Conservation (phyloP, 129 eudicot genomes). For the Gnaphalium uliginosum region DNA sequence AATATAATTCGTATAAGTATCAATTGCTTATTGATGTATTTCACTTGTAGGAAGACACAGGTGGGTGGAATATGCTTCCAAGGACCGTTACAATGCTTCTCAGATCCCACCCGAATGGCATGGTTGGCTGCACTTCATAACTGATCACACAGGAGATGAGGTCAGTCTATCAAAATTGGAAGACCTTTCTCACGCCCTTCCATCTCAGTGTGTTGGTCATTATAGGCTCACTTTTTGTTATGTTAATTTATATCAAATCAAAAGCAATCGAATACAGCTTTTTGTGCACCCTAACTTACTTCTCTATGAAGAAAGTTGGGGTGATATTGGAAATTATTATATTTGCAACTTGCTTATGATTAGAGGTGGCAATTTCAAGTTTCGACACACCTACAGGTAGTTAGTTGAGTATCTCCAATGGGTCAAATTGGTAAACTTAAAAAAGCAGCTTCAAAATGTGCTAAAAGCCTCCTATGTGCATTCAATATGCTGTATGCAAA, state of each 20-base stretch:
- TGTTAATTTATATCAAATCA: neutral
- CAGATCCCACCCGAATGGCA: slow-evolving; percentile 99
- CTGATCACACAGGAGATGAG: slow-evolving; percentile 99
- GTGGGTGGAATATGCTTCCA: slow-evolving; percentile 99
- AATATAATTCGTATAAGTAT: neutral
- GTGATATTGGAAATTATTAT: neutral
- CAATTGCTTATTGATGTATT: slow-evolving; percentile 7
- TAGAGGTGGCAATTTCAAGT: neutral
- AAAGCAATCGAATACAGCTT: neutral
- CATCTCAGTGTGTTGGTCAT: neutral
- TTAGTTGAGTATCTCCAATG: neutral
- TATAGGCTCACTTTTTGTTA: neutral
- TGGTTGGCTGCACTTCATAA: slow-evolving; percentile 89
- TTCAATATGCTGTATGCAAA: too few relatives aligned
- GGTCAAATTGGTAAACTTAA: neutral
- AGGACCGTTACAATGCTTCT: slow-evolving; percentile 94
- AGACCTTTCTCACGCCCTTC: neutral
- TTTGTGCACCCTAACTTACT: neutral
- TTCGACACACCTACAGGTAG: neutral
- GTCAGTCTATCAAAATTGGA: slow-evolving; percentile 26
- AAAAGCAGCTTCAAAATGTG: neutral
- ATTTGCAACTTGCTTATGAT: neutral
- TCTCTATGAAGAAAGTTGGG: neutral
- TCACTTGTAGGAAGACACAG: slow-evolving; percentile 76
- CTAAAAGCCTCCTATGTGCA: too few relatives aligned